Conservation (phyloP, 2,329 filamentous ascomycete species). For the Botrytis aclada region DNA sequence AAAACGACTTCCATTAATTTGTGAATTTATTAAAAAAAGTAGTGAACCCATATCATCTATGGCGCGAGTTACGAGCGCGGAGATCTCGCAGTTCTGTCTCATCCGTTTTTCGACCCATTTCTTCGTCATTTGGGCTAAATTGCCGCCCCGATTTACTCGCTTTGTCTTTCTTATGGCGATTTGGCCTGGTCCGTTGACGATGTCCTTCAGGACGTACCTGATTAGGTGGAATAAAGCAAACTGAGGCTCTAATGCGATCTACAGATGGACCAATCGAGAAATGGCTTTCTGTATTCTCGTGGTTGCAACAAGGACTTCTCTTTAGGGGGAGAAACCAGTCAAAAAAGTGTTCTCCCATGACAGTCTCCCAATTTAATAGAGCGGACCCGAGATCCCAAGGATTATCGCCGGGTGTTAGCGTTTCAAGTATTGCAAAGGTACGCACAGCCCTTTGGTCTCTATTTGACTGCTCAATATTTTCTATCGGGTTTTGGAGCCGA, state of each 20-base stretch:
- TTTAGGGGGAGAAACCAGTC: constrained; percentile 82
- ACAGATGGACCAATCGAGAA: constrained; percentile 66
- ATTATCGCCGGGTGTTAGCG: constrained; percentile 67
- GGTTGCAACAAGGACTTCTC: constrained; percentile 69
- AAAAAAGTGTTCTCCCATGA: constrained; percentile 69
- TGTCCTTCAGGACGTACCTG: background rate
- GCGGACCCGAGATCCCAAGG: constrained; percentile 73
- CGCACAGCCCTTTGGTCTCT: constrained; percentile 47
- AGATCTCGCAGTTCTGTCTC: constrained; percentile 20
- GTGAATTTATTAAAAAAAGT: background rate
- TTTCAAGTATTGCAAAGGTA: constrained; percentile 76
- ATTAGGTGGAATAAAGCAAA: constrained; percentile 22
- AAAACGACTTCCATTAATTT: background rate
- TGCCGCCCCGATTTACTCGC: background rate
- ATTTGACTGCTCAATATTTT: background rate
- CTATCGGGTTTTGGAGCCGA: background rate
- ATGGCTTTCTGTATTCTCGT: constrained; percentile 62
- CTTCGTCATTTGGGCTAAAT: constrained; percentile 4
- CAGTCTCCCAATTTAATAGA: constrained; percentile 67
- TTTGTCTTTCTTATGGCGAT: background rate
- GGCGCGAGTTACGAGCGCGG: background rate
- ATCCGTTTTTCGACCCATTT: constrained; percentile 11
- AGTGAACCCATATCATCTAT: background rate
- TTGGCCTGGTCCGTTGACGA: background rate
- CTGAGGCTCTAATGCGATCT: constrained; percentile 47